Evolutionary conservation across 805 yeast species (phyloP).

Genomic region (Geotrichum ghanense): DNA sequence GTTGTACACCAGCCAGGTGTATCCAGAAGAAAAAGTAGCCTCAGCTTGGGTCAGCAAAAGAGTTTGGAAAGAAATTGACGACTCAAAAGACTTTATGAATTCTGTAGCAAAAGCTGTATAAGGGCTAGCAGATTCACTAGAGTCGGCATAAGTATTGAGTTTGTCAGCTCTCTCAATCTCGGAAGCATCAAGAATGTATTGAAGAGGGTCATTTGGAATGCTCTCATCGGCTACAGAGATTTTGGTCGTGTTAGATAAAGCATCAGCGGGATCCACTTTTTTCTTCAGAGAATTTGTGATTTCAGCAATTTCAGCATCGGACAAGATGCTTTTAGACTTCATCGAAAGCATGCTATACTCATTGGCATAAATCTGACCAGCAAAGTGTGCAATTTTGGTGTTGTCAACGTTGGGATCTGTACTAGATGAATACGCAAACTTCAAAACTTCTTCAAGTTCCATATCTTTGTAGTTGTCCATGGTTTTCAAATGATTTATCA

Average conservation of each 20-base stretch:
- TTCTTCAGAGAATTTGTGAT: background rate
- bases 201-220: background rate
- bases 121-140: no score
- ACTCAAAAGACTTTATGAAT: slow-evolving; percentile 48
- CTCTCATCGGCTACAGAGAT: background rate
- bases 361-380: background rate
- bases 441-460: background rate
- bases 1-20: slow-evolving; percentile 65
- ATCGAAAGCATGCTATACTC: background rate
- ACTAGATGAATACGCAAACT: background rate
- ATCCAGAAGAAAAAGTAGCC: slow-evolving; percentile 83
- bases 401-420: background rate
- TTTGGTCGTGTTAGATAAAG: background rate
- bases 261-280: background rate
- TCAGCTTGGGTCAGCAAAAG: slow-evolving; percentile 60
- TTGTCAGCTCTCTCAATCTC: background rate
- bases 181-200: background rate
- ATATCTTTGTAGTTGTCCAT: slow-evolving; percentile 7
- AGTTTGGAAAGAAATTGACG: slow-evolving; percentile 65
- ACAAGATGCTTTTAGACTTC: background rate
- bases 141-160: no score
- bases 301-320: background rate
- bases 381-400: background rate
- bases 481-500: slow-evolving; percentile 21
- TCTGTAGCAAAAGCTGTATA: background rate